Base-by-base conservation (phyloP, 2,329 filamentous ascomycete species). In the Calonectria pseudoreteaudii region DNA sequence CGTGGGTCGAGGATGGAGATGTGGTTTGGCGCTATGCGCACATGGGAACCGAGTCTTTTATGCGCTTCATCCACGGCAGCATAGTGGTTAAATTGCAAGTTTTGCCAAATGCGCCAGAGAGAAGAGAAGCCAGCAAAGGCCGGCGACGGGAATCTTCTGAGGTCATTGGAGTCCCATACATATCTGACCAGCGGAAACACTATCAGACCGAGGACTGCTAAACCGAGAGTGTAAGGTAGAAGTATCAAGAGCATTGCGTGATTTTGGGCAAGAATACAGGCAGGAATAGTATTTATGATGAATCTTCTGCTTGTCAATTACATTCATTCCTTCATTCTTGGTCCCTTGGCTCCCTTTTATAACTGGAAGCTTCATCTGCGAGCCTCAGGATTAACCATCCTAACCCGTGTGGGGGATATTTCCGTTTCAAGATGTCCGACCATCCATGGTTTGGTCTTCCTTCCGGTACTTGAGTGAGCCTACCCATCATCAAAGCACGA, bases 1-100 rank as follows among this genome's bases (percentile, higher is more conserved):
- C 28, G n/a, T 1, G 72, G 64, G 23, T 71, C 68, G 9, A 41
- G 34, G 9, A 74, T 68, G 18, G 68, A 74, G 41, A 71, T 23
- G 26, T 74, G 72, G 49, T 74, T 74, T 10, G 72, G 72, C 1
- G 72, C 72, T 26, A 74, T 74, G 23, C 72, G 68, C 4, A 74
- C 64, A 41, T 74, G 72, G 8, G 68, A 31, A 16, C 72, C 72
- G 6, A 71, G 36, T 20, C 14, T 10, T 9, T 71, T 28, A 38
- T 74, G 72, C 16, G 68, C 68, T 14, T 71, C 34, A 26, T 74
- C 31, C 10, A 73, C 28, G 4, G 60, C 66, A 7, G 30, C 38
- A 26, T 66, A 73, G 14, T 73, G 71, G 6, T 62, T 66, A 38
- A 38, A 68, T 5, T 31, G 31, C 18, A 73, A 16, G 34, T 49